Conservation (phyloP, 805 yeast species). For the Pichia phayaonensis region DNA sequence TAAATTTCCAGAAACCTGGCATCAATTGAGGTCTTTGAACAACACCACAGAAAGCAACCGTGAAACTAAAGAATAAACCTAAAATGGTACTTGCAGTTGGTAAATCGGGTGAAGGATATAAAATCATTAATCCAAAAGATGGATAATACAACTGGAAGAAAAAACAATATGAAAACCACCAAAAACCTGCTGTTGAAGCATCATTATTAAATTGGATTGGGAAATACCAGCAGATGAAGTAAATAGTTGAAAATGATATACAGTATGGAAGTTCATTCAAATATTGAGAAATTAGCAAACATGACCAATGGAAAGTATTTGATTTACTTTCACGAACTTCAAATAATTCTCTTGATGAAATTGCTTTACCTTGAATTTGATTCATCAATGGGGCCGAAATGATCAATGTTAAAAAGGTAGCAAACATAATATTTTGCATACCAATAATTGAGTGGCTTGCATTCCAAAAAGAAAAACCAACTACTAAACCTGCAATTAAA, state of each 20-base stretch:
- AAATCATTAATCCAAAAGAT: conserved; percentile 44
- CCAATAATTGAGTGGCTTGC: conserved; percentile 45
- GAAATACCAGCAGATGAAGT: conserved; percentile 34
- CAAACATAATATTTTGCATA: conserved; percentile 50
- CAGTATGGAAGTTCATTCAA: conserved; percentile 57
- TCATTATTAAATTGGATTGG: conserved; percentile 30
- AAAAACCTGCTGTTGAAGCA: conserved; percentile 41
- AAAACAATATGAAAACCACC: conserved; percentile 27
- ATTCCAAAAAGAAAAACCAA: conserved; percentile 56
- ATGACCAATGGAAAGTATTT: conserved; percentile 67
- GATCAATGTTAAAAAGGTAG: conserved; percentile 46
- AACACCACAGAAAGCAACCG: conserved; percentile 64
- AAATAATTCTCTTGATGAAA: conserved; percentile 49
- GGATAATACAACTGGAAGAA: conserved; percentile 39
- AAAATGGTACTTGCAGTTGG: conserved; percentile 58
- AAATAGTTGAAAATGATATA: conserved; percentile 41
- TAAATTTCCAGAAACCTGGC: conserved; percentile 83
- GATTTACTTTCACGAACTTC: conserved; percentile 67
- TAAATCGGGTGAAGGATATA: conserved; percentile 55
- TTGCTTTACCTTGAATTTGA: conserved; percentile 56
- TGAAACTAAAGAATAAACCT: conserved; percentile 48
- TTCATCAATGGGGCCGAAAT: conserved; percentile 52
- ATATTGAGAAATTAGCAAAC: conserved; percentile 45
- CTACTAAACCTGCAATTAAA: conserved; percentile 35
- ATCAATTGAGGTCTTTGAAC: conserved; percentile 46